Evolutionary conservation across 306 rosid species (phyloP), one percentile per base, ranked within the genome.

Genomic region (Dryas drummondii): DNA sequence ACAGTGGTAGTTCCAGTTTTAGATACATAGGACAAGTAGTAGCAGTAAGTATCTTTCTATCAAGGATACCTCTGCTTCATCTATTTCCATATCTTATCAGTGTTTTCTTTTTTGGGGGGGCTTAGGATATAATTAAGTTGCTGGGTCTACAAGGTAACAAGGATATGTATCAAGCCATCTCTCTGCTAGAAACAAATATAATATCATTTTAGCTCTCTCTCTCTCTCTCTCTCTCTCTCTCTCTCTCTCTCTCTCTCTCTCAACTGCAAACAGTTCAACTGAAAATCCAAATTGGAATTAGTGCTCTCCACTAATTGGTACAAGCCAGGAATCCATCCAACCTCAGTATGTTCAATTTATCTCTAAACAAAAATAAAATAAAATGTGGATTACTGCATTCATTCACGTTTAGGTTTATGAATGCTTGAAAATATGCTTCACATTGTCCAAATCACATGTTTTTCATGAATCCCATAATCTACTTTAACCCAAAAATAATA

Each of bases 101-200:
- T 84, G 70, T 66, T 76, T 74, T 82, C 70, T 74, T 73, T 82
- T 71, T 47, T 17, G 32, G 49, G 84, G 81, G 88, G 85, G 84
- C 69, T 79, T 85, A 84, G 87, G 82, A 85, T 87, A 62, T 91
- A 72, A 83, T 32, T 32, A 84, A 40, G 5, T 86, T 77, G 22
- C 83, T 82, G 73, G 83, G 74, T 76, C 74, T 63, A 84, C 68
- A 78, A 22, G 22, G 22, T 22, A 22, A 22, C 22, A 22, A 63
- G 80, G 83, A 79, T 57, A 50, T 87, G 92, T 77, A 87, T 82
- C 86, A 84, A 81, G 67, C 85, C 76, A 85, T 87, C 82, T 83
- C 55, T 93, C 83, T 84, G 70, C 81, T 82, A 81, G 86, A 79
- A 85, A 84, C 77, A 82, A 81, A 80, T 89, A 87, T 87, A 79